phyloP scores from a whole-genome alignment of 495 filamentous ascomycete species.

The Penicillium ochrochloron region DNA sequence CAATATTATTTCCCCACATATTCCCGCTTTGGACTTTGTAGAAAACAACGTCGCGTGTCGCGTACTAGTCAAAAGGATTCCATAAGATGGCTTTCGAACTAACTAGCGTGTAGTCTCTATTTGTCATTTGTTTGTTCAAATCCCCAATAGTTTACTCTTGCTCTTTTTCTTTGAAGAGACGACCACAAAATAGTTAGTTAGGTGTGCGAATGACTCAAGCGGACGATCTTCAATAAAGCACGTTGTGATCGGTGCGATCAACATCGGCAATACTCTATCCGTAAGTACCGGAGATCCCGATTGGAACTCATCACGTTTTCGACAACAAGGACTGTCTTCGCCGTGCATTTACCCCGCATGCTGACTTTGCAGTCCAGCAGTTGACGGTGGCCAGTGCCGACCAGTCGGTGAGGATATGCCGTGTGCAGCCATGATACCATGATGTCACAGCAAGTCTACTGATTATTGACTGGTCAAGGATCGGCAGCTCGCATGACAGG shows the following conservation, averaged over 20 bases:
- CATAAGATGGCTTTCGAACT: not conserved
- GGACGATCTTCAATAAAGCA: conserved; percentile 3
- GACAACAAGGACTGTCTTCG: not conserved
- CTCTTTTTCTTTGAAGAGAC: not conserved
- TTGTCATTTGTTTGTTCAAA: not conserved
- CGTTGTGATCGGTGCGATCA: conserved; percentile 12
- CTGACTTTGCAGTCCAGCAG: conserved; percentile 6
- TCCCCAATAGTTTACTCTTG: not conserved
- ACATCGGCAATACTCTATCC: not conserved
- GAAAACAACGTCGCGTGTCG: not conserved
- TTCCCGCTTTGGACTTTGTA: not conserved
- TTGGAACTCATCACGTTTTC: not conserved
- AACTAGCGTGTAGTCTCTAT: not conserved
- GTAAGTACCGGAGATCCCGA: not conserved
- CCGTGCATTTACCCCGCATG: conserved; percentile 8
- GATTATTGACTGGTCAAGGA: conserved; percentile 5
- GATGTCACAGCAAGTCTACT: conserved; percentile 8
- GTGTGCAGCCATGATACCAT: conserved; percentile 1
- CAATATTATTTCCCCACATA: not conserved
- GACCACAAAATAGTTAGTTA: not conserved
- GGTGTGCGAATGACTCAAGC: conserved; percentile 1
- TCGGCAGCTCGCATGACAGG: conserved; percentile 17
- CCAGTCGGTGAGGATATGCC: conserved; percentile 17
- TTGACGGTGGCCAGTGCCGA: conserved; percentile 13
- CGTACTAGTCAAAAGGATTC: not conserved